A percentile compares a stretch with the other conserved stretches of the same genome.
phyloP scores from a whole-genome alignment of 352 stramenopile genomes.

The Phytophthora ramorum region DNA sequence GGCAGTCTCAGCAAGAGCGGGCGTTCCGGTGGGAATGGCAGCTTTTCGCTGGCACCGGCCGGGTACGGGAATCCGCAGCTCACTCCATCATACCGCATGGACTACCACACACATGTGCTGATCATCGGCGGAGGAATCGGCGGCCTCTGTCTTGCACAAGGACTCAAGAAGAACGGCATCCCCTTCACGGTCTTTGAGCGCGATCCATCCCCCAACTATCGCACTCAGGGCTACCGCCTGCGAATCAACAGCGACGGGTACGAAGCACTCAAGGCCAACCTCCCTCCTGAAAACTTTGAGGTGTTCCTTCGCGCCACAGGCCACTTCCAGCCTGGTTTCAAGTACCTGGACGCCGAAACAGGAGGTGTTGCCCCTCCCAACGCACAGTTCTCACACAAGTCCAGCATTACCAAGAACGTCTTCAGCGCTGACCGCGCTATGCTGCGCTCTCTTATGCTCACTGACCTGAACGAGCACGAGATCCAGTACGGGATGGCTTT shows the following conservation, averaged over 20 bases:
- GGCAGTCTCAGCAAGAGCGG: slow-evolving; percentile 32
- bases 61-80: slow-evolving; percentile 16
- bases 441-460: slow-evolving; percentile 52
- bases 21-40: slow-evolving; percentile 16
- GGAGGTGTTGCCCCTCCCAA: slow-evolving; percentile 16
- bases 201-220: slow-evolving; percentile 67
- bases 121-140: slow-evolving; percentile 67
- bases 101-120: slow-evolving; percentile 44
- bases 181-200: slow-evolving; percentile 75
- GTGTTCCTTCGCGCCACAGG: slow-evolving; percentile 62
- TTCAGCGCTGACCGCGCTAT: slow-evolving; percentile 60
- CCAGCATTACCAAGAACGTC: slow-evolving; percentile 36
- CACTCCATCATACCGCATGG: slow-evolving; percentile 24
- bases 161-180: slow-evolving; percentile 63
- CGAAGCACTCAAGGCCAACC: slow-evolving; percentile 58
- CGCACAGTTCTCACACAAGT: slow-evolving; percentile 40
- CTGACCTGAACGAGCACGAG: slow-evolving; percentile 56
- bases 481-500: slow-evolving; percentile 68
- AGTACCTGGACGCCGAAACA: slow-evolving; percentile 56
- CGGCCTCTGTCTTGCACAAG: slow-evolving; percentile 66
- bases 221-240: slow-evolving; percentile 65
- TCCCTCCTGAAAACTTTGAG: slow-evolving; percentile 58
- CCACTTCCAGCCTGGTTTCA: slow-evolving; percentile 58
- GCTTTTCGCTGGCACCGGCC: slow-evolving; percentile 19
- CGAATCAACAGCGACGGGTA: slow-evolving; percentile 68